Evolutionary conservation across 2,329 filamentous ascomycete genomes (phyloP).

Genomic region (Cordyceps farinosa): DNA sequence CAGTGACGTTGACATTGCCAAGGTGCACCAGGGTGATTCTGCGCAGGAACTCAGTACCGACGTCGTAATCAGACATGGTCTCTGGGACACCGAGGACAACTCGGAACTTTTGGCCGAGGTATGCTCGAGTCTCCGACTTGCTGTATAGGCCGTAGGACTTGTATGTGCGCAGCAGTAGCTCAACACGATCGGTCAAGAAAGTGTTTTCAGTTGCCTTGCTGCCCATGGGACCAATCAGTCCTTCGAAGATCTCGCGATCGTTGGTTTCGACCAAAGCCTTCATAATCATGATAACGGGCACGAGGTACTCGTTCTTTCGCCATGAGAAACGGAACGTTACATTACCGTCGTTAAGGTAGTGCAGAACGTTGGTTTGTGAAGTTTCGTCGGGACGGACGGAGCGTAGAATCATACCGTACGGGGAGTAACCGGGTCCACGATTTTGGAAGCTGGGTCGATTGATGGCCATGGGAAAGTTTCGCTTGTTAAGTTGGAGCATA

Average conservation of each 20-base stretch:
- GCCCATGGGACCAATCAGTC: constrained; percentile 73
- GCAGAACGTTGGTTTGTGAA: constrained; percentile 93
- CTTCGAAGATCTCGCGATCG: constrained; percentile 92
- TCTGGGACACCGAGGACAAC: constrained; percentile 80
- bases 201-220: constrained; percentile 81
- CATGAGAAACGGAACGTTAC: constrained; percentile 97
- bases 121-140: constrained; percentile 75
- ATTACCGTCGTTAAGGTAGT: constrained; percentile 94
- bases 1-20: constrained; percentile 78
- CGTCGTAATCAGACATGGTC: constrained; percentile 82
- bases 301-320: constrained; percentile 95
- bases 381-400: constrained; percentile 96
- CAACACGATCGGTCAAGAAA: constrained; percentile 91
- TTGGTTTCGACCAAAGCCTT: constrained; percentile 96
- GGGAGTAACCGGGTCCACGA: constrained; percentile 82
- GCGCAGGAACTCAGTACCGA: constrained; percentile 84
- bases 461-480: constrained; percentile 96
- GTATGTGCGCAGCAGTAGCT: constrained; percentile 88
- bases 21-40: constrained; percentile 90
- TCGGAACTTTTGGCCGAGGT: constrained; percentile 87
- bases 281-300: constrained; percentile 93
- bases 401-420: constrained; percentile 85
- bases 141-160: constrained; percentile 84
- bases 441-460: constrained; percentile 84
- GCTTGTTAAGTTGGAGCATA: constrained; percentile 81